A percentile compares a stretch with the other conserved stretches of the same genome.
phyloP scores from a whole-genome alignment of 306 rosid genomes.

The Gynostemma pentaphyllum region DNA sequence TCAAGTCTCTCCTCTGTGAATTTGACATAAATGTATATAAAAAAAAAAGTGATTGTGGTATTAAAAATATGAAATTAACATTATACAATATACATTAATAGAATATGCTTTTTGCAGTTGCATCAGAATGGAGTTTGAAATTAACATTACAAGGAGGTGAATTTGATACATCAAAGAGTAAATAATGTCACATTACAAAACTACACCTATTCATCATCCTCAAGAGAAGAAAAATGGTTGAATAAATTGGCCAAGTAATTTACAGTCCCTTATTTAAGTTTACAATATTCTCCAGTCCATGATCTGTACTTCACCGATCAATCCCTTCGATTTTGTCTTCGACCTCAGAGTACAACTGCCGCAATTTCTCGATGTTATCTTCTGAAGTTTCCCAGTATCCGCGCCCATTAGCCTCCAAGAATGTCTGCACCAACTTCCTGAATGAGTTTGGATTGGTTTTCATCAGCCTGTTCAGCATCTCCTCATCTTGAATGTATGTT shows the following conservation, averaged over 20 bases:
- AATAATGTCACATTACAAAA: constrained; percentile 3
- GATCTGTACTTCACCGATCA: constrained; percentile 22
- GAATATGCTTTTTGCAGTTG: too few relatives aligned
- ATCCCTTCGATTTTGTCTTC: constrained; percentile 97
- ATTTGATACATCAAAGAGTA: too few relatives aligned
- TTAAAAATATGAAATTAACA: too few relatives aligned
- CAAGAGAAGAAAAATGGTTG: not conserved
- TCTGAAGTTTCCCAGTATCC: constrained; percentile 96
- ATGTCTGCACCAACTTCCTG: constrained; percentile 82
- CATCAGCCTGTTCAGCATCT: constrained; percentile 86
- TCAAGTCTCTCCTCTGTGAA: too few relatives aligned
- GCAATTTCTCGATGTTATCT: constrained; percentile 64
- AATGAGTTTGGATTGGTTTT: constrained; percentile 86
- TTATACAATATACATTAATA: too few relatives aligned
- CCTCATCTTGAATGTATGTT: constrained; percentile 81
- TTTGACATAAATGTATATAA: too few relatives aligned
- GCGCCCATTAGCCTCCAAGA: constrained; percentile 95
- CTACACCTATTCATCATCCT: not conserved
- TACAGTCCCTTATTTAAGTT: not conserved
- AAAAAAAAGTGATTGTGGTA: too few relatives aligned
- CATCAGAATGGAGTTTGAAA: not conserved
- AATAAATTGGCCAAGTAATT: not conserved
- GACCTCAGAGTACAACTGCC: constrained; percentile 80
- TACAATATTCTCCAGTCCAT: not conserved
- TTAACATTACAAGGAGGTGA: not conserved